These are phyloP conservation scores for Trichothecium sympodiale DNA, from an alignment of 2,329 filamentous ascomycete species.

Conservation along the genomic window DNA sequence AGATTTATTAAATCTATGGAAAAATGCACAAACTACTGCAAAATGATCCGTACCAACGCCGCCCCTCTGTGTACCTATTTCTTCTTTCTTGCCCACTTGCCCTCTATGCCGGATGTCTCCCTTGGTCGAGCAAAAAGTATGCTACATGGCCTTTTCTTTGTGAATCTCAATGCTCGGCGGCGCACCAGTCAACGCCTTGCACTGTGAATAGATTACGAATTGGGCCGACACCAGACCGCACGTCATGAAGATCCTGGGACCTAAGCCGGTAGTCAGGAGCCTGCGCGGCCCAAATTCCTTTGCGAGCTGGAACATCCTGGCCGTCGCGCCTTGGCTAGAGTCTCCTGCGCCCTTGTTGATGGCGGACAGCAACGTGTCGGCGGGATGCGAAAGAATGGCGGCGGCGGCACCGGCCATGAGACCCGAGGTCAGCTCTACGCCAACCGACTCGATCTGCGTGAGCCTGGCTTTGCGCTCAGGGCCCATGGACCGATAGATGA, in stretches of 20 bases:
- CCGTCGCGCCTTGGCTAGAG: slow-evolving; percentile 32
- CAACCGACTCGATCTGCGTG: slow-evolving; percentile 62
- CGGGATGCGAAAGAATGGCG: slow-evolving; percentile 79
- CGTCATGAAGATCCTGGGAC: slow-evolving; percentile 41
- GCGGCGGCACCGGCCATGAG: slow-evolving; percentile 81
- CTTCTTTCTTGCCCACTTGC: neutral
- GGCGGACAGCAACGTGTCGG: slow-evolving; percentile 52
- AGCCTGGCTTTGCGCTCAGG: slow-evolving; percentile 53
- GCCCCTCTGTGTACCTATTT: neutral
- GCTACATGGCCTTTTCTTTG: slow-evolving; percentile 25
- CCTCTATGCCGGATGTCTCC: no score
- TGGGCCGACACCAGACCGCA: slow-evolving; percentile 40
- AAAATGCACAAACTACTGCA: no score
- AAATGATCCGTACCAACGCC: no score
- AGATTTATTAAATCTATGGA: no score
- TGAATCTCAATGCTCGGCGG: slow-evolving; percentile 41
- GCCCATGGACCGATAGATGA: slow-evolving; percentile 60
- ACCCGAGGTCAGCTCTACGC: slow-evolving; percentile 77
- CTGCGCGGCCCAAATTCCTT: slow-evolving; percentile 38
- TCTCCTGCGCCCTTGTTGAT: slow-evolving; percentile 45
- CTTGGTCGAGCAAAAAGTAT: no score
- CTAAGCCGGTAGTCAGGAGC: slow-evolving; percentile 34
- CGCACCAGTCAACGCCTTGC: slow-evolving; percentile 39
- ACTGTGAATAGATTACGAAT: slow-evolving; percentile 45
- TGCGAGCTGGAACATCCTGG: slow-evolving; percentile 40